Evolutionary conservation across 805 yeast genomes (phyloP).

Genomic region (Wickerhamiella parazyma): DNA sequence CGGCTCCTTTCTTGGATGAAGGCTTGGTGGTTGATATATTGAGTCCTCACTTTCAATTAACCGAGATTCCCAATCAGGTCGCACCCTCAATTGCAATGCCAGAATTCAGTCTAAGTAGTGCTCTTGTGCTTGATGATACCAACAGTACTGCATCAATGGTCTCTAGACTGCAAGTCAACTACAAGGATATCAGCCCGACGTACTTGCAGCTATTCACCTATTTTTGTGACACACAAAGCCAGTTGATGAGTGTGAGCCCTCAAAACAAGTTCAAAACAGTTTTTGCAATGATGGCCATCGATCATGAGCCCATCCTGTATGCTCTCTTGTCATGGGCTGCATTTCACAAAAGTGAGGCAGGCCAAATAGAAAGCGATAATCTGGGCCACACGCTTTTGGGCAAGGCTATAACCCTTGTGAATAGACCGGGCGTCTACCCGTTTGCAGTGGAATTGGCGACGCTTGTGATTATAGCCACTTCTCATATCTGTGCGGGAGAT

Average conservation of each 20-base stretch:
- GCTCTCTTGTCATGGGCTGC: conserved; percentile 47
- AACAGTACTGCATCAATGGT: neutral
- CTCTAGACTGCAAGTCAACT: conserved; percentile 2
- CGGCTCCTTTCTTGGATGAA: neutral
- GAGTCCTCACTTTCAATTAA: neutral
- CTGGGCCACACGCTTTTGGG: conserved; percentile 19
- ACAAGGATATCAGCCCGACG: conserved; percentile 29
- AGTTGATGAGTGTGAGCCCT: conserved; percentile 36
- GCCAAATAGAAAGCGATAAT: conserved; percentile 21
- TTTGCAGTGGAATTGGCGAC: conserved; percentile 39
- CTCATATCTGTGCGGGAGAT: conserved; percentile 73
- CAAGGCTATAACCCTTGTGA: conserved; percentile 17
- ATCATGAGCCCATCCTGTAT: conserved; percentile 36
- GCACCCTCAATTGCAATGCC: neutral
- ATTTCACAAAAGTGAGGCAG: conserved; percentile 22
- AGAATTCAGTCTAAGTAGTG: neutral
- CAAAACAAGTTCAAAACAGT: conserved; percentile 40
- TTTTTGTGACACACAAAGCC: conserved; percentile 36
- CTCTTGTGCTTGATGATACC: neutral
- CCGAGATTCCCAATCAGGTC: neutral
- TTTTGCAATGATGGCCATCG: conserved; percentile 39
- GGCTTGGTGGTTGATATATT: neutral
- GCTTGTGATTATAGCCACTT: conserved; percentile 56
- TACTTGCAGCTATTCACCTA: conserved; percentile 36
- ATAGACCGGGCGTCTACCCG: conserved; percentile 17